Conservation (phyloP, 2,329 filamentous ascomycete genomes). For the Paraphaeosphaeria sporulosa region DNA sequence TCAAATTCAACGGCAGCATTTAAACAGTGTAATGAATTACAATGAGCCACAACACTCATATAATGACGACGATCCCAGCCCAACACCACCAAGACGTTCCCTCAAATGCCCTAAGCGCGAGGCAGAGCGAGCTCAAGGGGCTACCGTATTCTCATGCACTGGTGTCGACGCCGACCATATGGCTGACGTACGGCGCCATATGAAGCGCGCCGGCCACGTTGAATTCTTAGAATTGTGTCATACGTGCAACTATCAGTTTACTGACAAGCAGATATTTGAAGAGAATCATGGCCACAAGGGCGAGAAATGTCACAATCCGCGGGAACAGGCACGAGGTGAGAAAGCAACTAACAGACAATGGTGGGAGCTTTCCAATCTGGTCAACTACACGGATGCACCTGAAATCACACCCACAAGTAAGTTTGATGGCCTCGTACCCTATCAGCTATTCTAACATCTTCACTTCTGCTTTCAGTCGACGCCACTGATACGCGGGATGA, state of each 20-base stretch:
- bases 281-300: conserved; percentile 1
- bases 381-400: no score
- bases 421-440: no score
- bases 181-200: conserved; percentile 20
- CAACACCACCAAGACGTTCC: background rate
- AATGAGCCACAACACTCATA: no score
- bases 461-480: no score
- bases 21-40: no score
- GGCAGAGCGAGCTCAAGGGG: background rate
- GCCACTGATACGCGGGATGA: no score
- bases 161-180: background rate
- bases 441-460: no score
- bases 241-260: conserved; percentile 23
- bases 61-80: background rate
- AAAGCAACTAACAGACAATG: no score
- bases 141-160: background rate
- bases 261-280: conserved; percentile 12
- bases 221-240: conserved; percentile 18
- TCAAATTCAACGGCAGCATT: no score
- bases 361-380: no score
- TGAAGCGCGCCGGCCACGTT: conserved; percentile 15
- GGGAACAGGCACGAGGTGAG: background rate
- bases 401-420: no score
- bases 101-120: background rate
- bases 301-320: conserved; percentile 8